phyloP scores from a whole-genome alignment of 257 asterid species.

The Oldenlandia corymbosa region DNA sequence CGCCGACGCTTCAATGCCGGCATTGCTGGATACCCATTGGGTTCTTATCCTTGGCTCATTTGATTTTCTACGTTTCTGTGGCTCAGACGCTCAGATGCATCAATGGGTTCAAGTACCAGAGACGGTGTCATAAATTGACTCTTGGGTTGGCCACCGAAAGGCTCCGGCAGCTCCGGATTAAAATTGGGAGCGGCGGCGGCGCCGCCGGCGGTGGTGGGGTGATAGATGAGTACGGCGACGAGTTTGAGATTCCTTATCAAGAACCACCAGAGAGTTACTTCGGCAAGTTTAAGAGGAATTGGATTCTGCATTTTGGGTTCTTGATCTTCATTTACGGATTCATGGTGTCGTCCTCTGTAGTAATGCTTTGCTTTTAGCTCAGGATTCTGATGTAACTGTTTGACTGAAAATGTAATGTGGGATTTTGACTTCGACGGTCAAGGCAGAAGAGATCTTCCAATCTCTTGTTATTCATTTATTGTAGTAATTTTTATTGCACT shows the following conservation, averaged over 20 bases:
- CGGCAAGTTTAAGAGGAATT: constrained; percentile 89
- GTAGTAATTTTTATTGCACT: background rate
- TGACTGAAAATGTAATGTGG: background rate
- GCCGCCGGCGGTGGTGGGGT: constrained; percentile 38
- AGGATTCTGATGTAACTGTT: too few relatives aligned
- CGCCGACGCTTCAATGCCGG: constrained; percentile 64
- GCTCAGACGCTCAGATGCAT: constrained; percentile 91
- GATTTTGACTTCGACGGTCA: background rate
- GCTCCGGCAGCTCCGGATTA: constrained; percentile 55
- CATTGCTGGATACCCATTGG: constrained; percentile 96
- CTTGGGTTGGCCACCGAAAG: constrained; percentile 86
- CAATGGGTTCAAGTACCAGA: constrained; percentile 91
- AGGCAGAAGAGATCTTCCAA: background rate
- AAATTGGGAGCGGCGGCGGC: constrained; percentile 39
- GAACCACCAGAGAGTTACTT: constrained; percentile 93
- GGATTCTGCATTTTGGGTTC: constrained; percentile 88
- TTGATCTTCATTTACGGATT: constrained; percentile 74
- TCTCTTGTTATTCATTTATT: background rate
- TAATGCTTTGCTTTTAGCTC: constrained; percentile 58
- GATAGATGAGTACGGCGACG: constrained; percentile 53
- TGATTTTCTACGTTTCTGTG: constrained; percentile 80
- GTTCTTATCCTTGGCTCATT: constrained; percentile 67
- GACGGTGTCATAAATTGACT: constrained; percentile 92
- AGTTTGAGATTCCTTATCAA: constrained; percentile 75
- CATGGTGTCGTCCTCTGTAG: constrained; percentile 85